A percentile compares a stretch with the other conserved stretches of the same genome.
These are phyloP conservation scores for Ustilago esculenta DNA, from an alignment of 1,284 basidiomycete species.

Conservation along the genomic window DNA sequence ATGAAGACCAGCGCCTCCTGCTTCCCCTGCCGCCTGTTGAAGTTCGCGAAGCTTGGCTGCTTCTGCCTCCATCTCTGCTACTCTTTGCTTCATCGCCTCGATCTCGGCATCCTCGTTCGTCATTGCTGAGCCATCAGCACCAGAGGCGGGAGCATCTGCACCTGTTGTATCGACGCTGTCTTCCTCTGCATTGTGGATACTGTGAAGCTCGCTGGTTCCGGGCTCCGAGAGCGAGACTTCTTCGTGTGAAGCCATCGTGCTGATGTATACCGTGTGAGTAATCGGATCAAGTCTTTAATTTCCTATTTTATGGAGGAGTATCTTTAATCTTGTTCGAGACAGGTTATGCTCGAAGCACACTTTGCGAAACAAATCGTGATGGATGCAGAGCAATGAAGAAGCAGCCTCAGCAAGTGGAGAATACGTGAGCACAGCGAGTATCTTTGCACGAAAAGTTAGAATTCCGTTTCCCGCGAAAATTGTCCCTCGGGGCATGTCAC, in stretches of 20 bases:
- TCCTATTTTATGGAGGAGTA: no score
- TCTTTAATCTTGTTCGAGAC: no score
- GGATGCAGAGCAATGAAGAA: slow-evolving; percentile 8
- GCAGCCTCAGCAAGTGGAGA: slow-evolving; percentile 22
- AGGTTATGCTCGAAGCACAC: background rate
- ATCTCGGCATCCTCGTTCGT: slow-evolving; percentile 68
- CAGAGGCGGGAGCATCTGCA: background rate
- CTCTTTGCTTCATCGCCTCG: slow-evolving; percentile 80
- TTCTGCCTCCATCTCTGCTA: slow-evolving; percentile 85
- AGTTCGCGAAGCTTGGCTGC: slow-evolving; percentile 88
- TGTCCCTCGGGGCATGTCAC: slow-evolving; percentile 14
- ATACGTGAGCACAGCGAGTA: slow-evolving; percentile 3
- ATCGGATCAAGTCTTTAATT: no score
- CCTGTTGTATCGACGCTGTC: background rate
- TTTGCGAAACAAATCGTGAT: slow-evolving; percentile 2
- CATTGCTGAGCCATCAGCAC: slow-evolving; percentile 22
- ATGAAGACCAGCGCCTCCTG: slow-evolving; percentile 43
- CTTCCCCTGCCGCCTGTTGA: slow-evolving; percentile 81
- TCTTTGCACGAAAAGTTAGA: background rate
- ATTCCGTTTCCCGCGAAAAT: slow-evolving; percentile 30
- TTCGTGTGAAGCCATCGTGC: slow-evolving; percentile 39
- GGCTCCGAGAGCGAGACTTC: slow-evolving; percentile 47
- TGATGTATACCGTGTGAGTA: background rate
- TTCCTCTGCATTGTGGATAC: slow-evolving; percentile 6
- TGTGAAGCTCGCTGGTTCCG: slow-evolving; percentile 27